phyloP scores from a whole-genome alignment of 75 land plant species.

The Gnetum montanum region DNA sequence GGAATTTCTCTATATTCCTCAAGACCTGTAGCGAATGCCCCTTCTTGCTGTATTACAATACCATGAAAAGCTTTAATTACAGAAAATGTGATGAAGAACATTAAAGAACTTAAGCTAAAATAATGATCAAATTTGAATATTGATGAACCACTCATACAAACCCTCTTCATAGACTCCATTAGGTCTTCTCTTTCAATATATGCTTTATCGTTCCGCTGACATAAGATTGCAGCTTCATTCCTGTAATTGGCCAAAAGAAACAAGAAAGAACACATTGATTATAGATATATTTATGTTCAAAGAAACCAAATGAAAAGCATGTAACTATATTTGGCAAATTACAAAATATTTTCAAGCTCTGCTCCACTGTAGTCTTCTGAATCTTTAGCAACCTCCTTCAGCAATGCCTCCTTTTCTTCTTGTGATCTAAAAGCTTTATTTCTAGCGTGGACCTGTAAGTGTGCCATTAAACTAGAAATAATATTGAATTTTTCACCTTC shows the following conservation, averaged over 20 bases:
- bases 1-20: constrained; percentile 71
- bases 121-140: background rate
- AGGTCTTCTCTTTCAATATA: constrained; percentile 77
- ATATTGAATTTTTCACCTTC: too few relatives aligned
- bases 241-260: too few relatives aligned
- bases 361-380: constrained; percentile 88
- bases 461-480: background rate
- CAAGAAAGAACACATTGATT: background rate
- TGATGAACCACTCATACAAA: too few relatives aligned
- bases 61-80: background rate
- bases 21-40: constrained; percentile 84
- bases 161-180: constrained; percentile 75
- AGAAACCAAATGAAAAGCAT: background rate
- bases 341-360: constrained; percentile 92
- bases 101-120: background rate
- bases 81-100: background rate
- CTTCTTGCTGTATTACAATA: constrained; percentile 78
- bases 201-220: constrained; percentile 72
- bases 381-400: constrained; percentile 68
- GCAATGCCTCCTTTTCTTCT: constrained; percentile 57
- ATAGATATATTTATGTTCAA: background rate
- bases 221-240: constrained; percentile 96
- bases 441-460: constrained; percentile 77
- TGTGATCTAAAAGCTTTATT: constrained; percentile 86
- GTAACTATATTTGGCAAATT: constrained; percentile 2